Base-by-base conservation (phyloP, 2,329 filamentous ascomycete genomes). In the Pseudogymnoascus sp. region DNA sequence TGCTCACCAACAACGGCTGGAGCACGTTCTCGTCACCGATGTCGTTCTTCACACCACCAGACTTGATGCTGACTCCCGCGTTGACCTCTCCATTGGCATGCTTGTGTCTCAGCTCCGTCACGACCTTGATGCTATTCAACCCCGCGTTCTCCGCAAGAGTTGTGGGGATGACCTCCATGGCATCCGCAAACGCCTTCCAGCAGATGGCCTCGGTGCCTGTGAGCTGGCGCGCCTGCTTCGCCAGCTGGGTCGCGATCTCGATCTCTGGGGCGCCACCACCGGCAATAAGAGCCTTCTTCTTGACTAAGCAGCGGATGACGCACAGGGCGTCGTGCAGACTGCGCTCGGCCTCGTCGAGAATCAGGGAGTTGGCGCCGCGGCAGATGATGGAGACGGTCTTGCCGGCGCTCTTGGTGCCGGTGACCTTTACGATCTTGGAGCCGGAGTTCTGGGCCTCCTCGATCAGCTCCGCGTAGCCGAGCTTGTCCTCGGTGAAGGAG, bases 251-350 rank as follows among this genome's bases (percentile, higher is more conserved):
- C 21, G 95, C 91, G 71, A 99, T 93, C 78, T 97, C 93, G 72
- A 97, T 96, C 78, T 99, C 95, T 25, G 95, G 91, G 1, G 95
- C 95, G 74, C 95, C 95, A 72, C 95, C 95, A 76, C 95, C 95
- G 12, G 96, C 93, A 71, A 99, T 96, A 63, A 99, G 85, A n/a
- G 95, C 95, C 80, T 96, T 96, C 86, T 97, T 99, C 87, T 99
- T 99, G 70, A 99, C 95, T 65, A 99, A 80, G 75, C 95, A 99
- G 71, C 95, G 89, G 70, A 99, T 93, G 60, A 97, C 95, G 75
- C 95, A 99, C 68, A 97, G 91, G 31, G 95, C 95, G 72, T 99
- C 95, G 82, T 99, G 95, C 63, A 99, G 84, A 69, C 90, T 95
- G 71, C 95, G 91, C 82, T 97, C 95, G 0, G 95, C 96, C 79